Conservation (phyloP, 2,329 filamentous ascomycete species). For the Cladosporium colombiae region DNA sequence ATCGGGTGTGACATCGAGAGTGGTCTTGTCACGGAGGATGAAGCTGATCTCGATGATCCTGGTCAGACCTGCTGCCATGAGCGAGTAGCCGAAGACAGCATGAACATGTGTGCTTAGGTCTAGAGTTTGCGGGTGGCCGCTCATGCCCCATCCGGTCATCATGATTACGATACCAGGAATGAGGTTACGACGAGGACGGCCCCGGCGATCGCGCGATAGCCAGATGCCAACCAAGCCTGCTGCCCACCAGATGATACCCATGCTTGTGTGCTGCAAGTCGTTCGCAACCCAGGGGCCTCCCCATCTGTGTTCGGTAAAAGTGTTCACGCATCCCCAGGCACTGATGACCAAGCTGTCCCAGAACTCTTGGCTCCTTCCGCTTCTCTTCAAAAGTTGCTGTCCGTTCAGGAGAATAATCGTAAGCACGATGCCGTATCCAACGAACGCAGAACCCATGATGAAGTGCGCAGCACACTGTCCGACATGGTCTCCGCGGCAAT, state of each 20-base stretch:
- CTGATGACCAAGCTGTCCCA: constrained; percentile 91
- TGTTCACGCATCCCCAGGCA: constrained; percentile 95
- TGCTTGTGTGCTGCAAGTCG: constrained; percentile 96
- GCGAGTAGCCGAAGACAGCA: constrained; percentile 85
- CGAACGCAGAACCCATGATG: constrained; percentile 97
- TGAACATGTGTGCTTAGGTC: constrained; percentile 87
- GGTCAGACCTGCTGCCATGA: constrained; percentile 84
- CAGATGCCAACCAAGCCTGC: constrained; percentile 89
- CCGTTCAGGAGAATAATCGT: constrained; percentile 85
- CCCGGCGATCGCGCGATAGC: constrained; percentile 81
- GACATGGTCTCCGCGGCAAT: constrained; percentile 86
- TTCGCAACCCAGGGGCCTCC: constrained; percentile 85
- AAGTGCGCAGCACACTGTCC: constrained; percentile 96
- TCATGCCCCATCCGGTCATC: constrained; percentile 95
- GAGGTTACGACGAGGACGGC: constrained; percentile 86
- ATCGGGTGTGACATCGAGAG: constrained; percentile 30
- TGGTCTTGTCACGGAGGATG: constrained; percentile 70
- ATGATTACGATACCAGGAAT: constrained; percentile 89
- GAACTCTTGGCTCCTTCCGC: constrained; percentile 90
- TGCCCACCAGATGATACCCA: constrained; percentile 99
- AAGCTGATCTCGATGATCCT: constrained; percentile 92
- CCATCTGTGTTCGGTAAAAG: constrained; percentile 97
- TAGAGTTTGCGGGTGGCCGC: constrained; percentile 80
- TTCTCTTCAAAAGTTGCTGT: constrained; percentile 79
- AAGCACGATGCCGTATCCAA: constrained; percentile 86